Evolutionary conservation across 2,329 filamentous ascomycete species (phyloP), one percentile per base, ranked within the genome.

Genomic region (Laburnicola sp.): DNA sequence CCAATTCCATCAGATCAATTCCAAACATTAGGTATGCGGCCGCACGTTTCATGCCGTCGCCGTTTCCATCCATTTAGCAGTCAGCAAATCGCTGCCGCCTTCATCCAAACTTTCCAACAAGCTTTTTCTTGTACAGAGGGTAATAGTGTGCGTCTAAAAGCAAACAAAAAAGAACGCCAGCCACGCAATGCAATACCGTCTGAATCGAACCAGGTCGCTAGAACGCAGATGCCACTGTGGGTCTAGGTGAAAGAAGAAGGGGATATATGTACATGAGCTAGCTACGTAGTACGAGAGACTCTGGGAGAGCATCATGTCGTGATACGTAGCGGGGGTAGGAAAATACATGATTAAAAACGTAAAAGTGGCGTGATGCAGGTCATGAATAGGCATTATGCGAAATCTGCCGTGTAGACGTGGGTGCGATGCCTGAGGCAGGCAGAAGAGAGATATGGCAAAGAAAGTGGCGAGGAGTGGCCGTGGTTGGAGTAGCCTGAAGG

Each of bases 341-440:
- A 56, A 62, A 62, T 55, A 48, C 57, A 60, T 62, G 59, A 69
- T 69, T 68, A 67, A 60, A 61, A 43, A 59, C 16, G 60, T 57
- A 51, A 64, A 59, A 53, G 42, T 45, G 51, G 55, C 60, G 57
- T 62, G 49, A 63, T 45, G 54, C 30, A 39, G 16, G 46, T 59
- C 55, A 43, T 61, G 45, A 51, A 53, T 30, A 48, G 30, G 57
- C 60, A 43, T 62, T 34, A 59, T 26, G 51, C 48, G 31, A 34
- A 38, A 38, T 39, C 49, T 50, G 27, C 58, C 48, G 54, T 55
- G 37, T 32, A 47, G 50, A 49, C 36, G 25, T 25, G 7, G 21
- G 32, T n/a, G 43, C 31, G 22, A 25, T 25, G 26, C 34, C 39
- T 35, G 42, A 45, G 23, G 45, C 10, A 43, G 16, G 44, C 27